Percentiles rank a stretch among this genome's conserved stretches.
These are phyloP conservation scores for Pachyrhizus erosus DNA, from an alignment of 306 rosid species.

Conservation along the genomic window DNA sequence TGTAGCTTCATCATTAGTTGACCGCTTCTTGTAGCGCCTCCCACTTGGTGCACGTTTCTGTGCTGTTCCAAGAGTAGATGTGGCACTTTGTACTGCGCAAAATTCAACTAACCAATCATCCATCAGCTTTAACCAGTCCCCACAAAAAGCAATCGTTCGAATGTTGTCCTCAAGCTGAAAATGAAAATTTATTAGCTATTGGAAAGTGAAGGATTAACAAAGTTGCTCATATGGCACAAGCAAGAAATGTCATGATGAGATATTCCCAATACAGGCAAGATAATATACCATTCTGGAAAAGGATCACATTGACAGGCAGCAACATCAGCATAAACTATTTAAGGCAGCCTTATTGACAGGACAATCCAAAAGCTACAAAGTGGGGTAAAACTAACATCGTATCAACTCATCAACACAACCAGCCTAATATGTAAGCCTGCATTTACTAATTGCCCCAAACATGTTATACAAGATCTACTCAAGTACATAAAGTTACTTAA, in stretches of 20 bases:
- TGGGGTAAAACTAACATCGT: neutral
- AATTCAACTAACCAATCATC: conserved; percentile 79
- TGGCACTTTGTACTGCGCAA: conserved; percentile 62
- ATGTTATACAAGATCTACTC: neutral
- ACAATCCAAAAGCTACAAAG: conserved; percentile 14
- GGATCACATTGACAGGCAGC: conserved; percentile 14
- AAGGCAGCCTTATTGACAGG: neutral
- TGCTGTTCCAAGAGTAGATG: conserved; percentile 61
- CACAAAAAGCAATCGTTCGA: conserved; percentile 66
- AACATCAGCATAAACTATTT: neutral
- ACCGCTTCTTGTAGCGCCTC: conserved; percentile 74
- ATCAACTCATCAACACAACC: neutral
- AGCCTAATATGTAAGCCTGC: neutral
- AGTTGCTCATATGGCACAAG: conserved; percentile 22
- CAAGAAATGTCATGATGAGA: conserved; percentile 18
- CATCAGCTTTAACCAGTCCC: conserved; percentile 85
- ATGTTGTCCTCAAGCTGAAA: conserved; percentile 91
- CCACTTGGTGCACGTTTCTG: conserved; percentile 77
- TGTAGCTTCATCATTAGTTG: conserved; percentile 62
- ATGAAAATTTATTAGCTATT: conserved; percentile 39
- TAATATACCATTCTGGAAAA: conserved; percentile 17
- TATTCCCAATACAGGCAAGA: conserved; percentile 24
- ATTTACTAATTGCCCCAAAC: neutral
- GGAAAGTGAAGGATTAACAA: conserved; percentile 32
- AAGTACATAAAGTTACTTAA: conserved; percentile 3